Conservation (phyloP, 805 yeast genomes). For the Saccharomycopsis babjevae region DNA sequence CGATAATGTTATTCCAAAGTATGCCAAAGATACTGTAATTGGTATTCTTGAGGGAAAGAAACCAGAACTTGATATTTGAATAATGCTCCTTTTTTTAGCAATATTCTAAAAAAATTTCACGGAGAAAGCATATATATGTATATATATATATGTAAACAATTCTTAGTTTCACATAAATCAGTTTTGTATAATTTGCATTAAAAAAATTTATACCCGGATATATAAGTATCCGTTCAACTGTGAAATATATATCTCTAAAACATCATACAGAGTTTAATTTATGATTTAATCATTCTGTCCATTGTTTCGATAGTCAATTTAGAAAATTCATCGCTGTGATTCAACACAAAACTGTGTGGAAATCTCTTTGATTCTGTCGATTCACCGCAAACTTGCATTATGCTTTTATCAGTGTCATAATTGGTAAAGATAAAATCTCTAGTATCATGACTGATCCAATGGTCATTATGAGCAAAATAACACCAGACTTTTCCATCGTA, state of each 20-base stretch:
- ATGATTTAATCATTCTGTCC: background rate
- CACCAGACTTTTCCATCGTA: slow-evolving; percentile 34
- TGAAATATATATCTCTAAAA: too few species aligned
- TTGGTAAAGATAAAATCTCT: slow-evolving; percentile 24
- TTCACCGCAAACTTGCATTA: slow-evolving; percentile 8
- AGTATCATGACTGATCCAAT: slow-evolving; percentile 50
- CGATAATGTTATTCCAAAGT: slow-evolving; percentile 41
- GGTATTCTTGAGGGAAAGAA: slow-evolving; percentile 39
- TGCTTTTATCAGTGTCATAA: slow-evolving; percentile 1
- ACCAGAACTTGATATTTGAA: slow-evolving; percentile 16
- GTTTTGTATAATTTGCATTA: too few species aligned
- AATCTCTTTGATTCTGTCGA: slow-evolving; percentile 3
- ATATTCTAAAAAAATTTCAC: background rate
- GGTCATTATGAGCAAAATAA: slow-evolving; percentile 49
- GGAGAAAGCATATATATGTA: background rate
- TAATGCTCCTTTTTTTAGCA: background rate
- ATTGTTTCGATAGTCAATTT: slow-evolving; percentile 5
- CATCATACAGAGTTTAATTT: background rate
- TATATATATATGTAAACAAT: background rate
- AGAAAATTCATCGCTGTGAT: slow-evolving; percentile 12
- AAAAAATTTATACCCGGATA: too few species aligned
- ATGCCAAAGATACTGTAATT: slow-evolving; percentile 37
- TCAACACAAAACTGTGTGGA: slow-evolving; percentile 16
- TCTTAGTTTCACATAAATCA: too few species aligned
- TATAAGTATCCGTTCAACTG: too few species aligned